Base-by-base conservation (phyloP, 2,329 filamentous ascomycete genomes). In the Fusarium sp. region DNA sequence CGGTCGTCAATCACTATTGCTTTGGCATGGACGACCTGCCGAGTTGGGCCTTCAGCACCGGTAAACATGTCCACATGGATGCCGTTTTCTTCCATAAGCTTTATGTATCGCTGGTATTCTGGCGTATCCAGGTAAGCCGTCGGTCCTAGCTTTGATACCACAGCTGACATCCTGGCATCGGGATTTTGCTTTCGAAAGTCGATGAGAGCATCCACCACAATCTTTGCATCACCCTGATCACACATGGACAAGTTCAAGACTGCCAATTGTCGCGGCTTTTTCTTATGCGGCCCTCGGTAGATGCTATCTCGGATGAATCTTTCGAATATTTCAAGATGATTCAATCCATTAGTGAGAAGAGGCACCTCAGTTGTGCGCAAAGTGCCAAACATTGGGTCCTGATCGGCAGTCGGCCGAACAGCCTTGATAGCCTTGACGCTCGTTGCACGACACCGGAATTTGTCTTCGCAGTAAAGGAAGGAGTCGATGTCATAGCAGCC, bases 171-270 rank as follows among this genome's bases (percentile, higher is more conserved):
- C 6, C 11, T 53, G 0, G 59, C 30, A 24, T 61, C 30, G 0
- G 20, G 4, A 4, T 61, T 62, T 1, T 18, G 30, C 10, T 27
- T 46, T 15, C 56, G 45, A 24, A 62, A 61, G 20, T 61, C 56
- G 9, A 61, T 3, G 1, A 61, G 13, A 1, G 56, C 45, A 2
- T 62, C 56, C 4, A 62, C 6, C 5, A 62, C 59, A 5, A 61
- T 32, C 16, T 61, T 46, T 6, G 59, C 59, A 11, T 62, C 45
- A 4, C 56, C 59, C 7, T 61, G 59, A 7, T 62, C 59, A 25
- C 56, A 62, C 56, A 62, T 46, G 0, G 59, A 62, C 0, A 62
- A 32, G 5, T 61, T 62, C 3, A 62, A 7, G n/a, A 62, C n/a
- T 4, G 59, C 53, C 13, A 61, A 11, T 45, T 32, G 18, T 11